Evolutionary conservation across 1,139 yeast genomes (phyloP), one percentile per base, ranked within the genome.

Genomic region (Yamadazyma epiphylla): DNA sequence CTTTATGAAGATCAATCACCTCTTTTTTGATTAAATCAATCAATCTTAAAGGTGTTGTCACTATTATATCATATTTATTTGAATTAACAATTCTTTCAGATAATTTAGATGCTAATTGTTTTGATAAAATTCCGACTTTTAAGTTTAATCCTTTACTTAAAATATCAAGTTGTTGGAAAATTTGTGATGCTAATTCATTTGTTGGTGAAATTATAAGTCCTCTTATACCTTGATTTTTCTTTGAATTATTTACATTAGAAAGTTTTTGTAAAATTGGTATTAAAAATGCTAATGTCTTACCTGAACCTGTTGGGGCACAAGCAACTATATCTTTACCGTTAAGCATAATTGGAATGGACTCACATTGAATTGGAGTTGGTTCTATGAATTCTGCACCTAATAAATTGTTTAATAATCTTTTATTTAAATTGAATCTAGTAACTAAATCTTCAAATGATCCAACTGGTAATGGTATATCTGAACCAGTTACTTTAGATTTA

Each of bases 231-330:
- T 58, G 46, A 33, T 57, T 58, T 31, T 60, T 61, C 13, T 51
- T 54, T 5, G 43, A 48, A 15, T 33, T 34, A 49, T 54, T 29
- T 36, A 46, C 27, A 15, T 45, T 38, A 27, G 75, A 45, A 28
- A 63, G 41, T 20, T 66, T 66, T 47, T 87, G 95, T 11, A 91
- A 60, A 43, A 89, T 51, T 2, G 98, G 98, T 12, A 88, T 75
- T 34, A 84, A 66, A 53, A 84, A 91, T 26, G 96, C 96, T 29
- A 88, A 64, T 0, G 96, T 86, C 54, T 87, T 87, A 62, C 96
- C 96, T 5, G 95, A 83, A 44, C 96, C 96, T 0, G 96, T 87
- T 24, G 95, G 96, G 0, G 96, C 95, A 65, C 95, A 84, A 1
- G 94, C 94, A 34, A 87, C 65, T 27, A 87, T 51, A 49, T 87